Percentiles rank a stretch among this genome's conserved stretches.
phyloP scores from a whole-genome alignment of 306 rosid species.

The Calophaca sinica region DNA sequence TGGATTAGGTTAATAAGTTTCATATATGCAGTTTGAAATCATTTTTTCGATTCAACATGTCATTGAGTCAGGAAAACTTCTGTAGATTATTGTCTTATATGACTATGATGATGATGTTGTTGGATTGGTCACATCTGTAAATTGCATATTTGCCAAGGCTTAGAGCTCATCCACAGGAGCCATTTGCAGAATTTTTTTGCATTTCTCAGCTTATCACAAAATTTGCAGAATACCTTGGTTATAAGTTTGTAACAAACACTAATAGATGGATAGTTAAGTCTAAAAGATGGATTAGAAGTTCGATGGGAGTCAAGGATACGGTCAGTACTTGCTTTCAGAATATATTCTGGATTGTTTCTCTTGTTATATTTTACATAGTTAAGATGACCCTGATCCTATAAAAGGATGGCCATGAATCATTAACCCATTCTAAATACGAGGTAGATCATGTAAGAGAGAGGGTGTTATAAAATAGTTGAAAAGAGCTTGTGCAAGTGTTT shows the following conservation, averaged over 20 bases:
- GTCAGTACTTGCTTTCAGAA: conserved; percentile 6
- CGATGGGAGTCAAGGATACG: conserved; percentile 31
- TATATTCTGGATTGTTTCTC: conserved; percentile 31
- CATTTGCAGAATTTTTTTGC: not conserved
- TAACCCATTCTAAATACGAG: conserved; percentile 26
- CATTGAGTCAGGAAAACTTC: conserved; percentile 15
- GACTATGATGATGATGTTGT: conserved; percentile 5
- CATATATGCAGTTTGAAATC: conserved; percentile 18
- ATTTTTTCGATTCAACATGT: conserved; percentile 15
- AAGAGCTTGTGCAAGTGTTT: conserved; percentile 28
- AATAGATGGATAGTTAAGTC: conserved; percentile 37
- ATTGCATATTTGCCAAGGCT: conserved; percentile 20
- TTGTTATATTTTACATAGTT: not conserved
- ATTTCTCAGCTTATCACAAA: conserved; percentile 30
- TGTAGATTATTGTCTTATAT: conserved; percentile 10
- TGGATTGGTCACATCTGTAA: conserved; percentile 23
- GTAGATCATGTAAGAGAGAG: conserved; percentile 29
- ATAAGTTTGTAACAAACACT: conserved; percentile 35
- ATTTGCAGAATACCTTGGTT: conserved; percentile 22
- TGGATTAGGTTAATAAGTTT: conserved; percentile 32
- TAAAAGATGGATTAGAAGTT: conserved; percentile 38
- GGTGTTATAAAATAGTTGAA: conserved; percentile 18
- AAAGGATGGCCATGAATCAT: conserved; percentile 33
- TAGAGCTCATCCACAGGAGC: not conserved
- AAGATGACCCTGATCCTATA: conserved; percentile 14